Conservation (phyloP, 768 basidiomycete genomes). For the Trametes elegans region DNA sequence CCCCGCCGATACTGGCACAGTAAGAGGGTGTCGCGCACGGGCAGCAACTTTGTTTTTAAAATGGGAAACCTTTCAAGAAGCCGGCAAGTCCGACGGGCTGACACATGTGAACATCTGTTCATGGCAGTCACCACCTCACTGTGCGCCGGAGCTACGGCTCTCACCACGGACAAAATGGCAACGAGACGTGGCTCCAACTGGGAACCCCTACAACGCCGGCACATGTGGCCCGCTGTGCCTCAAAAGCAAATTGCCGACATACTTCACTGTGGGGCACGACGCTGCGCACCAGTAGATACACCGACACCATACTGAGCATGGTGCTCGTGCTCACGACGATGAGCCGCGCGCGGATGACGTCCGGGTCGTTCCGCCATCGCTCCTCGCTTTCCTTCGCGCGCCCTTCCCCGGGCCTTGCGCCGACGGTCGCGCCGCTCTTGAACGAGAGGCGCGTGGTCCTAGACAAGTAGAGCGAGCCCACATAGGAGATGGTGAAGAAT, state of each 20-base stretch:
- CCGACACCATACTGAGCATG: constrained; percentile 48
- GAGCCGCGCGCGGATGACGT: constrained; percentile 79
- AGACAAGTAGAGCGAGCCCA: constrained; percentile 79
- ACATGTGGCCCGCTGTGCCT: too few species aligned
- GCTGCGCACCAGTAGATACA: constrained; percentile 44
- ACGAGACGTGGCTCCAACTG: too few species aligned
- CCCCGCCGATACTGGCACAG: too few species aligned
- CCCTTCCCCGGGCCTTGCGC: constrained; percentile 25
- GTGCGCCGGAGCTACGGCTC: too few species aligned
- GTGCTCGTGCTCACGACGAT: constrained; percentile 66
- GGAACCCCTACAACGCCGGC: too few species aligned
- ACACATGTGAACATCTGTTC: too few species aligned
- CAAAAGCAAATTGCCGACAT: not conserved
- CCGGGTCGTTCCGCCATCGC: constrained; percentile 78
- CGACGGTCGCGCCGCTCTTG: constrained; percentile 31
- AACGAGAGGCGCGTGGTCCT: constrained; percentile 61
- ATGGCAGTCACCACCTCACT: too few species aligned
- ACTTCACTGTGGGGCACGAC: constrained; percentile 9
- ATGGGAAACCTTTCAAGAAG: too few species aligned
- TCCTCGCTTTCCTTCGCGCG: constrained; percentile 38
- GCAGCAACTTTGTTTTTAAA: too few species aligned
- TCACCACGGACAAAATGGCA: too few species aligned
- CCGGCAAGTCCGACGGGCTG: too few species aligned
- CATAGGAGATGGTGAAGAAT: constrained; percentile 65
- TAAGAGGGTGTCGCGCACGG: too few species aligned